Percentiles rank a stretch among this genome's conserved stretches.
These are phyloP conservation scores for Salinomyces thailandicus DNA, from an alignment of 2,329 filamentous ascomycete species.

Conservation along the genomic window DNA sequence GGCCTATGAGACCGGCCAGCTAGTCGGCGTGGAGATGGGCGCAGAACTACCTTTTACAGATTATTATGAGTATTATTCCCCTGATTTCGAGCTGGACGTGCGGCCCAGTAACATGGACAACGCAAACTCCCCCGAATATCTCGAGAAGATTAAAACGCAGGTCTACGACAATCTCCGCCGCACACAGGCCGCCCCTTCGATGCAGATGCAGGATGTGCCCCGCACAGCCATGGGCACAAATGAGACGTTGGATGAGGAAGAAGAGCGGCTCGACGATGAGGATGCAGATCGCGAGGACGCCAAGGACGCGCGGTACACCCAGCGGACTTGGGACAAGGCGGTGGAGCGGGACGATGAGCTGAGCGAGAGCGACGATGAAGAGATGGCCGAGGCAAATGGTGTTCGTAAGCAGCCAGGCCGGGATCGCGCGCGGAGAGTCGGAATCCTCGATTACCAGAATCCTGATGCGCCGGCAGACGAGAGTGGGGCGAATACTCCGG, in stretches of 20 bases:
- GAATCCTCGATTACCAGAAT: constrained; percentile 53
- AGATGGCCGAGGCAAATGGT: constrained; percentile 55
- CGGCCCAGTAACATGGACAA: constrained; percentile 64
- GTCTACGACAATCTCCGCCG: constrained; percentile 57
- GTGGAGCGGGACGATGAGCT: constrained; percentile 65
- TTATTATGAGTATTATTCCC: constrained; percentile 75
- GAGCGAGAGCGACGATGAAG: constrained; percentile 83
- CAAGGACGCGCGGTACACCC: constrained; percentile 70
- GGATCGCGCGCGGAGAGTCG: constrained; percentile 35
- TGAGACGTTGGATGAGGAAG: constrained; percentile 51
- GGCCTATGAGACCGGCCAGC: constrained; percentile 60
- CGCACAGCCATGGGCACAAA: constrained; percentile 45
- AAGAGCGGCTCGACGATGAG: constrained; percentile 55
- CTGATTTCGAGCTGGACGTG: constrained; percentile 60
- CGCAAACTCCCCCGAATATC: constrained; percentile 56
- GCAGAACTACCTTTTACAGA: constrained; percentile 88
- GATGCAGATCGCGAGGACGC: constrained; percentile 81
- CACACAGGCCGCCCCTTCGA: constrained; percentile 49
- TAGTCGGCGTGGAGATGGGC: constrained; percentile 73
- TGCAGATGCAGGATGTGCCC: constrained; percentile 55
- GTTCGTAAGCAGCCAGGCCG: constrained; percentile 1
- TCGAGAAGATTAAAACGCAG: constrained; percentile 56
- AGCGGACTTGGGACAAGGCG: constrained; percentile 71
- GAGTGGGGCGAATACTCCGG: constrained; percentile 37
- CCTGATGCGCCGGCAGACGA: constrained; percentile 43